Evolutionary conservation across 164 flowering plant genomes (phyloP).

Genomic region (Nymphaea thermarum): DNA sequence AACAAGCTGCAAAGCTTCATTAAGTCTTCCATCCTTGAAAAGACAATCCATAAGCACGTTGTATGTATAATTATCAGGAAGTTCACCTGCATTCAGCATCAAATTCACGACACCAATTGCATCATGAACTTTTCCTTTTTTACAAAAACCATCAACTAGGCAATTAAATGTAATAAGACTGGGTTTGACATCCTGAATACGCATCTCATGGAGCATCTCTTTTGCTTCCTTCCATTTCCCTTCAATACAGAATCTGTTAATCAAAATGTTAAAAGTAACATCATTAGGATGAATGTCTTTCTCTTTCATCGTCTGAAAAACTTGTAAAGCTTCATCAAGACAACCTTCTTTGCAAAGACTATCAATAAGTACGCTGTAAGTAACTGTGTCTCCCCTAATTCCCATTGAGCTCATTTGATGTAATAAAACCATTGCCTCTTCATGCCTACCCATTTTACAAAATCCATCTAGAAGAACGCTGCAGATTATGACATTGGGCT

Average conservation of each 20-base stretch:
- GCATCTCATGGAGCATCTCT: slow-evolving; percentile 15
- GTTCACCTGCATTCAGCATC: slow-evolving; percentile 10
- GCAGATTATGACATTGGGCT: slow-evolving; percentile 23
- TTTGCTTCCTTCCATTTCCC: slow-evolving; percentile 15
- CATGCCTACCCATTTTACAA: no score
- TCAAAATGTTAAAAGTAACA: slow-evolving; percentile 14
- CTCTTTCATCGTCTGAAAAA: slow-evolving; percentile 15
- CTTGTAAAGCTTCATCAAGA: slow-evolving; percentile 9
- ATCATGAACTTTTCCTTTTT: slow-evolving; percentile 9
- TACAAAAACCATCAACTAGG: slow-evolving; percentile 15
- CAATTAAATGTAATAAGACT: slow-evolving; percentile 12
- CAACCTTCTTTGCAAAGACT: slow-evolving; percentile 15
- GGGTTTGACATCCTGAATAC: slow-evolving; percentile 4
- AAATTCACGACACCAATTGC: slow-evolving; percentile 11
- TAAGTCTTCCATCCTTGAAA: slow-evolving; percentile 11
- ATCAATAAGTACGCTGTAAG: slow-evolving; percentile 13
- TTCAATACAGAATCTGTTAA: slow-evolving; percentile 14
- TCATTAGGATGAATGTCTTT: slow-evolving; percentile 14
- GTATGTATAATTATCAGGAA: slow-evolving; percentile 14
- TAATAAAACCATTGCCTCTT: no score
- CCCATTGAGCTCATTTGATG: slow-evolving; percentile 12
- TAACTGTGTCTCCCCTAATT: slow-evolving; percentile 6
- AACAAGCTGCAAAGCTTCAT: slow-evolving; percentile 12
- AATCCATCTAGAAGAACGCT: no score
- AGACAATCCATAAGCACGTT: slow-evolving; percentile 14